A percentile compares a stretch with the other conserved stretches of the same genome.
Evolutionary conservation across 2,329 filamentous ascomycete genomes (phyloP).

Genomic region (Ceratocystis cubensis): DNA sequence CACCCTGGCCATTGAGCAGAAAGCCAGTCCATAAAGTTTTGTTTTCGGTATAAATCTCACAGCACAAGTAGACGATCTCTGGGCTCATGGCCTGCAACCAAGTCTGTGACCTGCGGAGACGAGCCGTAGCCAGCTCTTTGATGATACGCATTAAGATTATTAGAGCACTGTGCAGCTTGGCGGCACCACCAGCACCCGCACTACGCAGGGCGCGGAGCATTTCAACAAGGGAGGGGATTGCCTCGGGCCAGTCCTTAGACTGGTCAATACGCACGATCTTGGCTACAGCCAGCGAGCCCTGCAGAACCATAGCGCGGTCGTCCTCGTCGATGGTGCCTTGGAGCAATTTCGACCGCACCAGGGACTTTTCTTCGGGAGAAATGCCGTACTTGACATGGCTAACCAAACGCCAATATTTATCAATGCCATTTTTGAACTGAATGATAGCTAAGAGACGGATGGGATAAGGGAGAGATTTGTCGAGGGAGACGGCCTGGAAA

Average conservation of each 20-base stretch:
- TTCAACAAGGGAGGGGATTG: slow-evolving; percentile 47
- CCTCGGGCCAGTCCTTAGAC: slow-evolving; percentile 67
- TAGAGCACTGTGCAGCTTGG: slow-evolving; percentile 54
- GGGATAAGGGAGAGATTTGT: slow-evolving; percentile 61
- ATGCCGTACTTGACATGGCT: slow-evolving; percentile 47
- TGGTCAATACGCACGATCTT: slow-evolving; percentile 87
- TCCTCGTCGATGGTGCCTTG: slow-evolving; percentile 66
- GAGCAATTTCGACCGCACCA: slow-evolving; percentile 63
- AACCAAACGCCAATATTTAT: slow-evolving; percentile 78
- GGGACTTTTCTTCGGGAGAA: slow-evolving; percentile 59
- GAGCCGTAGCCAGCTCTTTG: slow-evolving; percentile 77
- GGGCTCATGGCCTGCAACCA: slow-evolving; percentile 67
- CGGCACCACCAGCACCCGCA: slow-evolving; percentile 29
- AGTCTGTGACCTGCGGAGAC: slow-evolving; percentile 60
- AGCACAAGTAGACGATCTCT: slow-evolving; percentile 70
- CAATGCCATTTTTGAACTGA: slow-evolving; percentile 91
- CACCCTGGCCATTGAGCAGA: slow-evolving; percentile 44
- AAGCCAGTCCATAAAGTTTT: slow-evolving; percentile 55
- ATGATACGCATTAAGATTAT: slow-evolving; percentile 72
- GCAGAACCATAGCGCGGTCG: slow-evolving; percentile 62
- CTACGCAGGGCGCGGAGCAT: slow-evolving; percentile 46
- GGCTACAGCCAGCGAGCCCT: slow-evolving; percentile 76
- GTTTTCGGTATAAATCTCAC: slow-evolving; percentile 63
- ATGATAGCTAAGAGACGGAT: slow-evolving; percentile 84
- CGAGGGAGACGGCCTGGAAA: slow-evolving; percentile 61